Evolutionary conservation across 257 asterid species (phyloP).

Genomic region (Solanum habrochaites): DNA sequence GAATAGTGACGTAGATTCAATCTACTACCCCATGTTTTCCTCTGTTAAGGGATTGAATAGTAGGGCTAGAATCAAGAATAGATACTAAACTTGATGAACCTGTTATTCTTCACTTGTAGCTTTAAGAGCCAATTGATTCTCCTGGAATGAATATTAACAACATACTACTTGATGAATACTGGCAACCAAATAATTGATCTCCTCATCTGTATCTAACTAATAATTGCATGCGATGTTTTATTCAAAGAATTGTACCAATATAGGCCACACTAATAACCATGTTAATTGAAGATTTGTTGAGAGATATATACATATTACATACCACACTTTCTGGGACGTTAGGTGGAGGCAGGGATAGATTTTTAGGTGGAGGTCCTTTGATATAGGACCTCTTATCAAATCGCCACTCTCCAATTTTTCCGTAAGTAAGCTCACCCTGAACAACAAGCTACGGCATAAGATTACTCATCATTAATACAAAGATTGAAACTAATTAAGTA

Average conservation of each 20-base stretch:
- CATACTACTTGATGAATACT: not conserved
- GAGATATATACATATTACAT: not conserved
- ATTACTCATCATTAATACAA: not conserved
- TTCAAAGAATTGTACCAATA: not conserved
- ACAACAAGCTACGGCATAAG: not conserved
- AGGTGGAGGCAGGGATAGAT: slow-evolving; percentile 51
- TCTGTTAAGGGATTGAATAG: not conserved
- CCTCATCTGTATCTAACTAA: not conserved
- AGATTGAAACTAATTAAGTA: not conserved
- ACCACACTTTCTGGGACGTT: slow-evolving; percentile 74
- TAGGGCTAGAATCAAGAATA: not conserved
- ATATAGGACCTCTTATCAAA: slow-evolving; percentile 47
- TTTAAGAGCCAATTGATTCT: not conserved
- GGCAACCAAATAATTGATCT: not conserved
- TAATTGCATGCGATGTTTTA: not conserved
- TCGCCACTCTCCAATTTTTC: slow-evolving; percentile 49
- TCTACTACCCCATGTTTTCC: not conserved
- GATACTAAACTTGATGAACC: not conserved
- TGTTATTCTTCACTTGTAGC: not conserved
- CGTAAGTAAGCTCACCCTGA: slow-evolving; percentile 52
- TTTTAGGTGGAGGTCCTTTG: slow-evolving; percentile 36
- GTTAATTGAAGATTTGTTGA: not conserved
- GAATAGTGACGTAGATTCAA: not conserved
- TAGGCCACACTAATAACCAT: not conserved
- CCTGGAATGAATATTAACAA: not conserved